These are phyloP conservation scores for Udeniomyces megalosporus DNA, from an alignment of 768 basidiomycete species.

Conservation along the genomic window DNA sequence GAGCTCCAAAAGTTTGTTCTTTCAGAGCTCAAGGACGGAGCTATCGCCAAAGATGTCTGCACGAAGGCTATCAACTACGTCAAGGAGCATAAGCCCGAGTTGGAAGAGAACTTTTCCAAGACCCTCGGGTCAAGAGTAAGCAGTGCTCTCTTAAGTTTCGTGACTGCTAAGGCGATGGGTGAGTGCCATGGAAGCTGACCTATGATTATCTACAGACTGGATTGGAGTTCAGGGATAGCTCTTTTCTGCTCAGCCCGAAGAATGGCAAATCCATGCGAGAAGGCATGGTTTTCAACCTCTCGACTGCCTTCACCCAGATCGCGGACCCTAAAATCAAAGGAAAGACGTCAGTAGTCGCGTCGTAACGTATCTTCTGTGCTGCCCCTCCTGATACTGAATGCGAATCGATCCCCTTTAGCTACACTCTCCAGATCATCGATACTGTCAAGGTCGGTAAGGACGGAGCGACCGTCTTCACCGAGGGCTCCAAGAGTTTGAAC, in stretches of 20 bases:
- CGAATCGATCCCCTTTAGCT: constrained; percentile 36
- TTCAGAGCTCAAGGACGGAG: constrained; percentile 61
- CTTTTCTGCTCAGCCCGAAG: constrained; percentile 67
- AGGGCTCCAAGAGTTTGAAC: constrained; percentile 65
- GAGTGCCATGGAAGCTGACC: neutral
- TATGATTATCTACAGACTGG: constrained; percentile 53
- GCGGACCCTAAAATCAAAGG: constrained; percentile 46
- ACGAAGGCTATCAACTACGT: constrained; percentile 53
- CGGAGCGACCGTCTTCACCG: constrained; percentile 46
- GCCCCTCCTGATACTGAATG: neutral
- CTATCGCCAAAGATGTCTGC: constrained; percentile 62
- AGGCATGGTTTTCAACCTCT: constrained; percentile 73
- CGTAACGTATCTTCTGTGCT: neutral
- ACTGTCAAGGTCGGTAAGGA: constrained; percentile 62
- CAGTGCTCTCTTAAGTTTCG: neutral
- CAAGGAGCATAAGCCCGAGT: constrained; percentile 58
- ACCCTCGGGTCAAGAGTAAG: constrained; percentile 76
- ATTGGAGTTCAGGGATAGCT: constrained; percentile 81
- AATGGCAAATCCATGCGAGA: constrained; percentile 52
- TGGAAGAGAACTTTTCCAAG: constrained; percentile 74
- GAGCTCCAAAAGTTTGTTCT: constrained; percentile 62
- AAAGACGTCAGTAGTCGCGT: constrained; percentile 54
- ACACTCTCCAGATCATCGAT: constrained; percentile 73
- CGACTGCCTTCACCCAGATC: constrained; percentile 70
- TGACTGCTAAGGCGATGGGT: too few species aligned